These are phyloP conservation scores for Nitzschia sp. DNA, from an alignment of 108 stramenopile species.

Conservation along the genomic window DNA sequence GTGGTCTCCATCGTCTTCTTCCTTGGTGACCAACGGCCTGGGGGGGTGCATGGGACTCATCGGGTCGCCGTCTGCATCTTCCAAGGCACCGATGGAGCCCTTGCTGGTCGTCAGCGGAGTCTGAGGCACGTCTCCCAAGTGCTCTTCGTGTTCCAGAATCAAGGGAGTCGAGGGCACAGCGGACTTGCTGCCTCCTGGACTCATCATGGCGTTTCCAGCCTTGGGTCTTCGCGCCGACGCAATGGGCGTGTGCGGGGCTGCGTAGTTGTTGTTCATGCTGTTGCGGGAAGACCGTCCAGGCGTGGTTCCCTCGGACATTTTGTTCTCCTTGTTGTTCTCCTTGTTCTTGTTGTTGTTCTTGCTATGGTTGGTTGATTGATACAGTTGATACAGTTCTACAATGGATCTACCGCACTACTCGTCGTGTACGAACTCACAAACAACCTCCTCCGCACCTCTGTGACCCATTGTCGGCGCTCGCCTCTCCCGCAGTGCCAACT, in stretches of 20 bases:
- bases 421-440: no score
- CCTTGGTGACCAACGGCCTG: conserved; percentile 36
- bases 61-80: conserved; percentile 18
- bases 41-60: conserved; percentile 77
- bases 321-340: no score
- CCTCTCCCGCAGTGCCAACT: no score
- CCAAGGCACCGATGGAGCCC: neutral
- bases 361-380: no score
- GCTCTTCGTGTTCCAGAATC: conserved; percentile 11
- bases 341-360: no score
- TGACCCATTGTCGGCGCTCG: no score
- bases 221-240: conserved; percentile 64
- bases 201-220: conserved; percentile 30
- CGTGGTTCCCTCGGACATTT: no score
- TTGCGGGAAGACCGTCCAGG: no score
- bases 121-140: conserved; percentile 5
- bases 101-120: conserved; percentile 24
- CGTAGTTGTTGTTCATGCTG: conserved; percentile 43
- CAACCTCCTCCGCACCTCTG: no score
- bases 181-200: conserved; percentile 16
- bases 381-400: no score
- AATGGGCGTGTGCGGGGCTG: conserved; percentile 64
- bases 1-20: conserved; percentile 23
- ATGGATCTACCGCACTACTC: no score
- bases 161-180: conserved; percentile 14